phyloP scores from a whole-genome alignment of 2,329 filamentous ascomycete genomes.

The Colletotrichum sp. region DNA sequence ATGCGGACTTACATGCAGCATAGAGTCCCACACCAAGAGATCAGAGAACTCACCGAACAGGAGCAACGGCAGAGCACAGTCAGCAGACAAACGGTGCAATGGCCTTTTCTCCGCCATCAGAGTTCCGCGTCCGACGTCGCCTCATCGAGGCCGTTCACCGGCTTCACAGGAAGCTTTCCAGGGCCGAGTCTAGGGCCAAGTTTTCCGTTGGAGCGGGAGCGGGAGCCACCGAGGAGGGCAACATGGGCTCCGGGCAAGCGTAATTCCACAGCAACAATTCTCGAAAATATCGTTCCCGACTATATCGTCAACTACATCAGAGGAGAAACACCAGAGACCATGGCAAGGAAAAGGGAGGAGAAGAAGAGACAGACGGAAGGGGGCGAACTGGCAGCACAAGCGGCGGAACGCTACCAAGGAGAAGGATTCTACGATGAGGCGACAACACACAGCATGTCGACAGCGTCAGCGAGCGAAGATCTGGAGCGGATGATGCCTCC shows the following conservation, averaged over 20 bases:
- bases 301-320: constrained; percentile 61
- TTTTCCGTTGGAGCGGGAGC: neutral
- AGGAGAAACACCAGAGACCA: constrained; percentile 58
- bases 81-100: constrained; percentile 24
- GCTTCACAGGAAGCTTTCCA: constrained; percentile 16
- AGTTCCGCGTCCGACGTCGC: constrained; percentile 14
- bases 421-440: constrained; percentile 13
- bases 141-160: constrained; percentile 17
- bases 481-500: constrained; percentile 14
- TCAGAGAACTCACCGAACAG: neutral
- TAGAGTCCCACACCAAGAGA: neutral
- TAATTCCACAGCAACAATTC: constrained; percentile 15
- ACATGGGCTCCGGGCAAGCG: constrained; percentile 23
- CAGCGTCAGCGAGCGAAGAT: constrained; percentile 10
- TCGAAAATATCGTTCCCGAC: constrained; percentile 53
- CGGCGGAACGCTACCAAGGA: neutral
- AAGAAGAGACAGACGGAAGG: constrained; percentile 29
- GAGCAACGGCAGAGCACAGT: constrained; percentile 5
- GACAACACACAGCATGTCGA: constrained; percentile 5
- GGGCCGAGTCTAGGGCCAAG: neutral
- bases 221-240: constrained; percentile 10
- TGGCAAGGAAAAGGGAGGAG: constrained; percentile 50
- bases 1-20: neutral
- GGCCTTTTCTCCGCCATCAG: constrained; percentile 22
- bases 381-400: constrained; percentile 30